Base-by-base conservation (phyloP, 2,329 filamentous ascomycete genomes). In the Tolypocladium tundrense region DNA sequence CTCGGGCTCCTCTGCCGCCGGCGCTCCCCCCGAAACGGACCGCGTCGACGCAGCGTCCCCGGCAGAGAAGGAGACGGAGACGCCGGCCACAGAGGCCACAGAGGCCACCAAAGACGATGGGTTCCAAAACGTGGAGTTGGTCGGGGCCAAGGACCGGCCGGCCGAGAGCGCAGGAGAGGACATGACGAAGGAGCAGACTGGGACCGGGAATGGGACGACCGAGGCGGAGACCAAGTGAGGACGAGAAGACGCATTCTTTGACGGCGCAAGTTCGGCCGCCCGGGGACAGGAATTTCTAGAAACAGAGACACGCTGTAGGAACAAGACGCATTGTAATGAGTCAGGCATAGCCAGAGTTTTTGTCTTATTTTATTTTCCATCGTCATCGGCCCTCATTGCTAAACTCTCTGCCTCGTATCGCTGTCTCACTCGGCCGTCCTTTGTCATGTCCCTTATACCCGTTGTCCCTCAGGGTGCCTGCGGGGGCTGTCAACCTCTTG, bases 101-200 rank as follows among this genome's bases (percentile, higher is more conserved):
- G n/a, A n/a, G n/a, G n/a, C n/a, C n/a, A n/a, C n/a, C 13, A 52
- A 56, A 4, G 39, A 53, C 48, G 59, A 57, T 35, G 52, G 51
- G 14, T 52, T 53, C 19, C 53, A 27, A 11, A 40, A 19, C 19
- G 54, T 41, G 43, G 10, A 45, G 19, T 1, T 56, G 14, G 43
- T 48, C 35, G 54, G 54, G 13, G 10, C 43, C 42, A n/a, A 19
- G 31, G 27, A 21, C 35, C 21, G 2, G 16, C 21, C 31, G 31
- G 19, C 42, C 42, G 54, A n/a, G 33, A n/a, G 8, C 16, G 24
- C 35, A 37, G 40, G 39, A 3, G 39, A 16, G 5, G 39, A 41
- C 39, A n/a, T 10, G 48, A 27, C 48, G 1, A 16, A 35, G 16
- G 16, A 7, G 1, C 31, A n/a, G 48, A 21, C 27, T 35, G 31